Evolutionary conservation across 116 monocot genomes (phyloP), one percentile per base, ranked within the genome.

Genomic region (Zostera marina): DNA sequence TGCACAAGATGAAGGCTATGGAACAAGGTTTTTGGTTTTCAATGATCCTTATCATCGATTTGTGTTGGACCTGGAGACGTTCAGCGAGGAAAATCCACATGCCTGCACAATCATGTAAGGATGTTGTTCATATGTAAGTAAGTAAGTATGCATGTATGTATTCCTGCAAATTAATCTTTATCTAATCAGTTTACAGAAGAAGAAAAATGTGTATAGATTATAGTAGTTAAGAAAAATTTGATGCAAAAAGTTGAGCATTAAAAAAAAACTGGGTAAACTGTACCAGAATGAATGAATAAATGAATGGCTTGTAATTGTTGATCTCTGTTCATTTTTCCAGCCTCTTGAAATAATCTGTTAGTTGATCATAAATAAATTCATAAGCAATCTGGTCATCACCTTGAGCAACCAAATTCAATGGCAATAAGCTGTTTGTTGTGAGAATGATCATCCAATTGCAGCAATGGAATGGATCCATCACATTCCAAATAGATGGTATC

Each of bases 401-500:
- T 26, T 24, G 13, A 47, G 25, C 41, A 66, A 48, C 56, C 56
- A 47, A 66, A 66, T 48, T 66, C 66, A 20, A 66, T 58, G 58
- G 47, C 41, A 15, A 58, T 58, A 15, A 20, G 32, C 13, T 57
- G n/a, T 5, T 58, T 13, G 32, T 47, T 42, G 26, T 8, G 19
- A 39, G 42, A 38, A 6, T 22, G 13, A 3, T 43, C 47, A 32
- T 32, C 32, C 32, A 32, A 32, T 32, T 32, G 32, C 32, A 32
- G 32, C 44, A 47, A 8, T 22, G 54, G 59, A 0, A 25, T 4
- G 12, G 53, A n/a, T 52, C 4, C 12, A 13, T 38, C 69, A 23
- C 16, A 58, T 22, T 81, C 64, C 20, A 72, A 14, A 43, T 94
- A 52, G n/a, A 94, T 45, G 19, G 26, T 58, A 1, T 59, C 60